Evolutionary conservation across 371 early-diverging fungal species (phyloP).

Genomic region (Fennellomyces sp.): DNA sequence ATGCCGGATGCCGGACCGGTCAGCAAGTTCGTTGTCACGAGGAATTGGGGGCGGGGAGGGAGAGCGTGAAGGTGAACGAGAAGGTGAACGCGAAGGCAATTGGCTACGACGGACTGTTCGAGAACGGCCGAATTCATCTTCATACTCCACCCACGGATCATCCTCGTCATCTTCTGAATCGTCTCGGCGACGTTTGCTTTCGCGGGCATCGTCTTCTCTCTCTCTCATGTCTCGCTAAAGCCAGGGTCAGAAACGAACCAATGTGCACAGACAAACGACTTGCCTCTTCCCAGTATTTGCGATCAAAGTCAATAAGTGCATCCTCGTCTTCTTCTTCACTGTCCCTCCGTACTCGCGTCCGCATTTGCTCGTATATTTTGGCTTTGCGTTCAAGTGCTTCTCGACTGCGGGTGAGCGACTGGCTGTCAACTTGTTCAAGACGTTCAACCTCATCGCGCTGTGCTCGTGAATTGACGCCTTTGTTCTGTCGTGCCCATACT

Average conservation of each 20-base stretch:
- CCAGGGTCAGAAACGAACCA: not conserved
- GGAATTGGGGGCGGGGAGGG: conserved; percentile 7
- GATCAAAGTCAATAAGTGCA: conserved; percentile 54
- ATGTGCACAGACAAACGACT: not conserved
- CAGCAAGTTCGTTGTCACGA: conserved; percentile 23
- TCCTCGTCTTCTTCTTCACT: conserved; percentile 32
- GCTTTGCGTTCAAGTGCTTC: conserved; percentile 71
- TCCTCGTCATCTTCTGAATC: conserved; percentile 30
- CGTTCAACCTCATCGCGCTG: conserved; percentile 23
- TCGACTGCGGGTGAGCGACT: conserved; percentile 46
- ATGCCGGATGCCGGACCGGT: conserved; percentile 37
- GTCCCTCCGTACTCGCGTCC: conserved; percentile 30
- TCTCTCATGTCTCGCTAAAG: not conserved
- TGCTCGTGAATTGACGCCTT: conserved; percentile 54
- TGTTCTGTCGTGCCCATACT: conserved; percentile 62
- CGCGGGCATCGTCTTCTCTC: conserved; percentile 15
- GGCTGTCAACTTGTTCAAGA: conserved; percentile 35
- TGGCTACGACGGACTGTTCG: conserved; percentile 72
- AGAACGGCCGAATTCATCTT: conserved; percentile 82
- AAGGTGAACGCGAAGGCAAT: conserved; percentile 36
- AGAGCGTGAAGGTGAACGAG: conserved; percentile 12
- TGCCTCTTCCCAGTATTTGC: conserved; percentile 41
- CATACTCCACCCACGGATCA: conserved; percentile 82
- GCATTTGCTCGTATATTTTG: conserved; percentile 60
- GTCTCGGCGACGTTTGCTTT: conserved; percentile 8